Conservation (phyloP, 345 rosid genomes). For the Ceriops zippeliana region DNA sequence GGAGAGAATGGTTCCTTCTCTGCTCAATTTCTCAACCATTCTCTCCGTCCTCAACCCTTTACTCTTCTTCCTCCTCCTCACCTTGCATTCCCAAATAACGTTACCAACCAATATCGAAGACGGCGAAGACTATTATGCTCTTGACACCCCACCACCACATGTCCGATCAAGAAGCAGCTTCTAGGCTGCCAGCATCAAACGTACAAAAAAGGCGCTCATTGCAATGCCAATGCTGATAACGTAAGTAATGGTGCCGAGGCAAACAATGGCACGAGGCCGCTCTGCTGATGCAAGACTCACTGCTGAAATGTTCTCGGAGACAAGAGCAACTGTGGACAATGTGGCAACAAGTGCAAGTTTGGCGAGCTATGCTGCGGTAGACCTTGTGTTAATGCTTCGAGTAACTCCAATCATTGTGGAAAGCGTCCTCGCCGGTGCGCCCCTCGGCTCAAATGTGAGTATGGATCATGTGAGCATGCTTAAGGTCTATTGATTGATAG, state of each 20-base stretch:
- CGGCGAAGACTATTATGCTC: constrained; percentile 20
- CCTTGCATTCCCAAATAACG: constrained; percentile 8
- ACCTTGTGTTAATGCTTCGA: constrained; percentile 17
- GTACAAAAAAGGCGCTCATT: constrained; percentile 46
- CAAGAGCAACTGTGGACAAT: constrained; percentile 54
- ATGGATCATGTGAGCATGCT: constrained; percentile 67
- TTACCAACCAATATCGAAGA: constrained; percentile 7
- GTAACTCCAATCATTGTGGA: constrained; percentile 48
- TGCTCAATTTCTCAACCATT: constrained; percentile 25
- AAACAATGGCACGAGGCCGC: constrained; percentile 53
- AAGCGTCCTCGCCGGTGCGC: constrained; percentile 49
- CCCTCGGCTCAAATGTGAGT: constrained; percentile 43
- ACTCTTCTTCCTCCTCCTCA: constrained; percentile 10
- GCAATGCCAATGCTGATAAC: constrained; percentile 25
- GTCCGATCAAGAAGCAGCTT: constrained; percentile 35
- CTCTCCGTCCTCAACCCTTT: neutral
- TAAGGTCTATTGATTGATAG: constrained; percentile 12
- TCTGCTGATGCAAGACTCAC: constrained; percentile 72
- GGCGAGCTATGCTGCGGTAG: constrained; percentile 53
- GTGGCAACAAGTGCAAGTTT: constrained; percentile 29
- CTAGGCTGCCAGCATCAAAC: constrained; percentile 4
- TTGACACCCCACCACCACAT: constrained; percentile 25
- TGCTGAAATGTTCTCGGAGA: constrained; percentile 57
- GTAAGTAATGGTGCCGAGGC: constrained; percentile 55
- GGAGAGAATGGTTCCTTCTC: too few species aligned